A percentile compares a stretch with the other conserved stretches of the same genome.
These are phyloP conservation scores for Cryphonectria carpinicola DNA, from an alignment of 2,329 filamentous ascomycete genomes.

Conservation along the genomic window DNA sequence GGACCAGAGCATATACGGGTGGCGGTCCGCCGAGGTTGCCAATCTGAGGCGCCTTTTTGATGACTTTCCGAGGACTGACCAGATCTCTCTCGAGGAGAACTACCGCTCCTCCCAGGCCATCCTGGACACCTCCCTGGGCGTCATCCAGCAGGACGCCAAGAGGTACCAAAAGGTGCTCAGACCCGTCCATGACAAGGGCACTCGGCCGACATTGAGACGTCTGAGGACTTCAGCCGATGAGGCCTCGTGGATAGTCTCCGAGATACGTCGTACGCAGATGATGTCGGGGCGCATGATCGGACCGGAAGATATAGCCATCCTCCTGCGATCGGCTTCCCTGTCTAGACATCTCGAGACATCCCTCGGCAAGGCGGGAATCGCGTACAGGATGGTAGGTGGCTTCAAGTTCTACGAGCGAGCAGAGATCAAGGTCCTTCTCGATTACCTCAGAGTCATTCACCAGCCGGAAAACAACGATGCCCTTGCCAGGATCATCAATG, in stretches of 20 bases:
- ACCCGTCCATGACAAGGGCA: conserved; percentile 79
- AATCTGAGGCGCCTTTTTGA: conserved; percentile 80
- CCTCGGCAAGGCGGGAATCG: conserved; percentile 77
- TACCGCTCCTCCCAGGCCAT: conserved; percentile 91
- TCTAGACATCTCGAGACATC: conserved; percentile 86
- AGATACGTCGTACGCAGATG: conserved; percentile 72
- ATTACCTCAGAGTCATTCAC: conserved; percentile 85
- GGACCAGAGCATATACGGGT: conserved; percentile 97
- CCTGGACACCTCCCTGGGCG: conserved; percentile 74
- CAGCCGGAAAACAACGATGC: conserved; percentile 89
- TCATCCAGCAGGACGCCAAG: conserved; percentile 87
- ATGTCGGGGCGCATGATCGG: conserved; percentile 76
- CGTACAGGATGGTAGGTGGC: conserved; percentile 91
- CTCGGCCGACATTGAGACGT: conserved; percentile 78
- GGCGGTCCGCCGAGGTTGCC: conserved; percentile 88
- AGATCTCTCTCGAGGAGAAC: conserved; percentile 89
- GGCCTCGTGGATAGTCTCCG: conserved; percentile 85
- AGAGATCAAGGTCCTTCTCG: conserved; percentile 84
- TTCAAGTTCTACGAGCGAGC: conserved; percentile 88
- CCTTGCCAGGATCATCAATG: conserved; percentile 80
- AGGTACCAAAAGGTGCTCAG: conserved; percentile 80
- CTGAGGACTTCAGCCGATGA: conserved; percentile 73
- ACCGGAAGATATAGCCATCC: conserved; percentile 79
- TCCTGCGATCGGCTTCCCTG: conserved; percentile 82
- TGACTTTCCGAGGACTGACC: conserved; percentile 77